phyloP scores from a whole-genome alignment of 768 basidiomycete genomes.

The Lactarius psammicola region DNA sequence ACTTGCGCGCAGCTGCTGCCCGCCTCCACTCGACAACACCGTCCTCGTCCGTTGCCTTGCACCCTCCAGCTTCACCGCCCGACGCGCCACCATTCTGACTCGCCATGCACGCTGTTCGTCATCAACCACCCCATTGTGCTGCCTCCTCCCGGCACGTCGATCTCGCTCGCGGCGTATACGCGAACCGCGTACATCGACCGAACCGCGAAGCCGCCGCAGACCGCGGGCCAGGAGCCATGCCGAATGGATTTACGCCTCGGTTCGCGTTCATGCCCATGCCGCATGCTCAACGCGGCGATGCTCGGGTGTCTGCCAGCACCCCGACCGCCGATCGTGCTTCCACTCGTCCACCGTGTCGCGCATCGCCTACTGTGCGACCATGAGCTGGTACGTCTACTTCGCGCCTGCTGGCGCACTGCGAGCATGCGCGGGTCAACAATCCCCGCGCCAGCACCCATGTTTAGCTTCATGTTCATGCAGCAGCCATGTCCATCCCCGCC shows the following conservation, averaged over 20 bases:
- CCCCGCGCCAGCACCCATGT: slow-evolving; percentile 19
- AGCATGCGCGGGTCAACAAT: slow-evolving; percentile 35
- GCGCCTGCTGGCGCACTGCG: slow-evolving; percentile 87
- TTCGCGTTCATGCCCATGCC: slow-evolving; percentile 29
- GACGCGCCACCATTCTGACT: slow-evolving; percentile 33
- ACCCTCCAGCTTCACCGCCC: slow-evolving; percentile 23
- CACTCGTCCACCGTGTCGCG: slow-evolving; percentile 87
- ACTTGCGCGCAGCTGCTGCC: slow-evolving; percentile 21
- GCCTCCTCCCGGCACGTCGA: slow-evolving; percentile 36
- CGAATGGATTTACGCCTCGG: slow-evolving; percentile 24
- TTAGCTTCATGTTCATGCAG: slow-evolving; percentile 11
- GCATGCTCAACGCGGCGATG: slow-evolving; percentile 34
- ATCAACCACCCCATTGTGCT: slow-evolving; percentile 37
- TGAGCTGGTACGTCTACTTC: slow-evolving; percentile 88
- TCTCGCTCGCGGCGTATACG: slow-evolving; percentile 54
- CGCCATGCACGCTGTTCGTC: slow-evolving; percentile 70
- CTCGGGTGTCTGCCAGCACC: slow-evolving; percentile 31
- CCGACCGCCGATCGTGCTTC: slow-evolving; percentile 56
- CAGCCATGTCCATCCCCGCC: neutral
- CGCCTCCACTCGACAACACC: slow-evolving; percentile 31
- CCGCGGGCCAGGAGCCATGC: slow-evolving; percentile 41
- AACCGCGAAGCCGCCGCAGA: slow-evolving; percentile 38
- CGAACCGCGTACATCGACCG: slow-evolving; percentile 65
- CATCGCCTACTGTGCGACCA: slow-evolving; percentile 89
- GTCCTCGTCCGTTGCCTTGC: slow-evolving; percentile 36